Percentiles rank a stretch among this genome's conserved stretches.
Evolutionary conservation across 352 stramenopile species (phyloP).

Genomic region (Aphanomyces stellatus): DNA sequence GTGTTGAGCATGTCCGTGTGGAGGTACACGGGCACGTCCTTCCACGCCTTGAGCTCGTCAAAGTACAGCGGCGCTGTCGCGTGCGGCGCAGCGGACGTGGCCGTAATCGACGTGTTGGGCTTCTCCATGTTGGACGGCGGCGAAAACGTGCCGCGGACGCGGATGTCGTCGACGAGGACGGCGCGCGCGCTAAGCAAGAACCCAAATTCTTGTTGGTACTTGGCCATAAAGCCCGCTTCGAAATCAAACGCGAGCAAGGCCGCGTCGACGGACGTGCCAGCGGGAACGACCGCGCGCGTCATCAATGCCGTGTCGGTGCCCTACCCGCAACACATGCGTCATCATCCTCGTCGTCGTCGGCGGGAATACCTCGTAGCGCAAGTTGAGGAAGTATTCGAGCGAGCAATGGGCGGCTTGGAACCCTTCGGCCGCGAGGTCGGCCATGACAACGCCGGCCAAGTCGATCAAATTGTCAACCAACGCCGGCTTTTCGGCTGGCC

Average conservation of each 20-base stretch:
- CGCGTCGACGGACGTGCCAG: constrained; percentile 27
- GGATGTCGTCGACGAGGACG: constrained; percentile 96
- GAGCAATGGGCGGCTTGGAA: constrained; percentile 66
- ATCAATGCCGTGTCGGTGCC: constrained; percentile 98
- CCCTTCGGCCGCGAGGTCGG: constrained; percentile 81
- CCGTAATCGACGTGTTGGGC: constrained; percentile 21
- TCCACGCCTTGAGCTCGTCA: constrained; percentile 63
- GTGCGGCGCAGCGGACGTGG: constrained; percentile 31
- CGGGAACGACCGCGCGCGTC: constrained; percentile 64
- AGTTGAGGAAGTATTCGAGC: constrained; percentile 95
- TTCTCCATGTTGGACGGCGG: constrained; percentile 44
- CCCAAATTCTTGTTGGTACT: constrained; percentile 97
- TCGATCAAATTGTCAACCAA: constrained; percentile 40
- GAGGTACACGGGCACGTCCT: constrained; percentile 90
- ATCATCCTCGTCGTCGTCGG: neutral
- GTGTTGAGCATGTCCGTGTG: constrained; percentile 88
- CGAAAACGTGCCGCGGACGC: constrained; percentile 92
- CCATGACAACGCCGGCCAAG: constrained; percentile 48
- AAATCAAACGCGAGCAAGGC: constrained; percentile 71
- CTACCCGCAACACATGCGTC: neutral
- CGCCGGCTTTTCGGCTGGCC: constrained; percentile 32
- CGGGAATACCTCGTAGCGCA: constrained; percentile 85
- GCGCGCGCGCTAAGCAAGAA: constrained; percentile 92
- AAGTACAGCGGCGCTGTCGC: constrained; percentile 76
- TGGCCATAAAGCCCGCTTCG: constrained; percentile 77